A percentile compares a stretch with the other conserved stretches of the same genome.
Evolutionary conservation across 2,329 filamentous ascomycete species (phyloP).

Genomic region (Huntiella omanensis): DNA sequence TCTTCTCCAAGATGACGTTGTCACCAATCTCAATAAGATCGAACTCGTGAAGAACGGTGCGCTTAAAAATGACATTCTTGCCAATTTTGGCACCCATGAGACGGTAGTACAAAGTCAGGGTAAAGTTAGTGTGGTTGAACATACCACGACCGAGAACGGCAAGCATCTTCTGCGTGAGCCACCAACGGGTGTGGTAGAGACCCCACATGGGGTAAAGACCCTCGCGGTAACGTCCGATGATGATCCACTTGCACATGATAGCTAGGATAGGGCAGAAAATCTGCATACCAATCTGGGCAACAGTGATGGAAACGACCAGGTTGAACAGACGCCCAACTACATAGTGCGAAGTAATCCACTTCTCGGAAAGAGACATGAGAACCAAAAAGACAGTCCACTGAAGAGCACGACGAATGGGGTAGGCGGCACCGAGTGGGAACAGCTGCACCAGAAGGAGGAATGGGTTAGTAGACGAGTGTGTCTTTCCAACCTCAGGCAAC

Average conservation of each 20-base stretch:
- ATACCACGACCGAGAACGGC: conserved; percentile 28
- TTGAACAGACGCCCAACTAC: conserved; percentile 29
- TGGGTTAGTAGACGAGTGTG: conserved; percentile 29
- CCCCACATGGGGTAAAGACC: conserved; percentile 43
- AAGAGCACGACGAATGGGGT: conserved; percentile 30
- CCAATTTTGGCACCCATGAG: conserved; percentile 35
- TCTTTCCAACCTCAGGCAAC: conserved; percentile 21
- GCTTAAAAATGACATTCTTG: conserved; percentile 27
- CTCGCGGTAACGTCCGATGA: conserved; percentile 32
- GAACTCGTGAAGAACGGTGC: conserved; percentile 31
- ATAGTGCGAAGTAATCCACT: conserved; percentile 21
- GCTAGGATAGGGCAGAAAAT: conserved; percentile 25
- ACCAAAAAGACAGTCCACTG: conserved; percentile 35
- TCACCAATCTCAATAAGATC: conserved; percentile 36
- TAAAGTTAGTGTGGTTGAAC: conserved; percentile 23
- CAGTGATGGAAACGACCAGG: conserved; percentile 25
- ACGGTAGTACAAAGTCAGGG: conserved; percentile 27
- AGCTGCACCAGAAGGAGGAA: conserved; percentile 31
- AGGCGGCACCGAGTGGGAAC: conserved; percentile 28
- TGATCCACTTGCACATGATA: conserved; percentile 34
- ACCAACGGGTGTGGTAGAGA: conserved; percentile 37
- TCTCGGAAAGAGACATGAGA: conserved; percentile 22
- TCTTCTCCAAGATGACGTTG: conserved; percentile 26
- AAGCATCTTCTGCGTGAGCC: conserved; percentile 35
- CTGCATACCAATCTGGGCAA: conserved; percentile 23